Evolutionary conservation across 805 yeast species (phyloP), one percentile per base, ranked within the genome.

Genomic region (Tetrapisispora arboricola): DNA sequence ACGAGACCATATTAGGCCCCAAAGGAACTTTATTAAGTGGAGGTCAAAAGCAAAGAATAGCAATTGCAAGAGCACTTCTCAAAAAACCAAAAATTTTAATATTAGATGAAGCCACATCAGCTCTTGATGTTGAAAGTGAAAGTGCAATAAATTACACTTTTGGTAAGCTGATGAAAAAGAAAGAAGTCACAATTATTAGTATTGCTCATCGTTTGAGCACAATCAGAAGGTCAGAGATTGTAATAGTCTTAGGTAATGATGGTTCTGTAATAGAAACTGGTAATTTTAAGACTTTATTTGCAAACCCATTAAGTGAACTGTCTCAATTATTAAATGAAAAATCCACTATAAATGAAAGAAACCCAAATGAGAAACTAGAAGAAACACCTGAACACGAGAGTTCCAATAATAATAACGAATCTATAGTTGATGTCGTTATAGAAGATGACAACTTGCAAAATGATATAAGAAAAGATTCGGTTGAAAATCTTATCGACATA

Each of bases 141-240:
- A 60, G 83, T 49, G 80, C 90, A 0, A 94, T 92, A 36, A 84
- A 85, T 65, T 74, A 74, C 42, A 88, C 95, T 9, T 67, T 90
- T 46, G 77, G 80, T 25, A 63, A 68, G 34, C 65, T 88, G 39
- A 73, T 76, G 64, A 64, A 67, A 40, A 72, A 77, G 22, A 74
- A 76, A 38, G 67, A 78, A 16, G 61, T 78, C 36, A 90, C 96
- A 0, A 78, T 87, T 3, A 84, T 92, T 33, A 82, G 94, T 41
- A 88, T 92, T 52, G 97, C 97, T 2, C 98, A 90, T 60, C 72
- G 97, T 50, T 67, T 88, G 44, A 82, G 95, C 17, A 92, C 98
- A 0, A 92, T 92, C 43, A 76, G 80, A 49, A 77, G 88, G 63
- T 83, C 95, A 42, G 87, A 85, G 46, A 71, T 82, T 46, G 78